Evolutionary conservation across 2,329 filamentous ascomycete genomes (phyloP).

Genomic region (Aspergillus luchuensis): DNA sequence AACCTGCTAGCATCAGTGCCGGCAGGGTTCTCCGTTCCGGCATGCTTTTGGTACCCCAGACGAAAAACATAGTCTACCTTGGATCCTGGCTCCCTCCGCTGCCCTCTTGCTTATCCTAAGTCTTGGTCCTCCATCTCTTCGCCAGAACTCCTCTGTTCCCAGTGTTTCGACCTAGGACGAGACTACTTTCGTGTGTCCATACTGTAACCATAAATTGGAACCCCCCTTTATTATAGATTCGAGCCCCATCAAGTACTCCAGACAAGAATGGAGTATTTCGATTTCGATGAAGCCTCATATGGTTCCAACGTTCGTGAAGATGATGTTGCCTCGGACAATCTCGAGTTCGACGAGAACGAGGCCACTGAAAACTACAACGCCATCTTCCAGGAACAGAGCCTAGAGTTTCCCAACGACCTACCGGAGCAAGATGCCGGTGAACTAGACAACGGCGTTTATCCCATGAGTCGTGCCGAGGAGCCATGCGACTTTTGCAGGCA

Average conservation of each 20-base stretch:
- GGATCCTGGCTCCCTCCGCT: constrained; percentile 3
- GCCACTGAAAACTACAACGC: constrained; percentile 42
- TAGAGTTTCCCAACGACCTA: constrained; percentile 41
- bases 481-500: constrained; percentile 50
- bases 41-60: constrained; percentile 9
- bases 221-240: not conserved
- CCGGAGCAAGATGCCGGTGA: constrained; percentile 26
- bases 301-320: constrained; percentile 40
- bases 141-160: not conserved
- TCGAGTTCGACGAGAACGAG: constrained; percentile 43
- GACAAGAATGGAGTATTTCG: constrained; percentile 49
- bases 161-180: not conserved
- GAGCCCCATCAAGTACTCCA: not conserved
- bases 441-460: constrained; percentile 38
- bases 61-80: constrained; percentile 10
- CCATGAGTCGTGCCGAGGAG: constrained; percentile 48
- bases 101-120: not conserved
- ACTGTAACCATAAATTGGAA: not conserved
- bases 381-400: constrained; percentile 44
- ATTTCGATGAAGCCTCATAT: constrained; percentile 50
- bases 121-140: constrained; percentile 3
- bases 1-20: not conserved
- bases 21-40: constrained; percentile 4
- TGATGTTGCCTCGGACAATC: constrained; percentile 42
- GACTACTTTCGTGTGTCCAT: not conserved